Evolutionary conservation across 352 stramenopile species (phyloP), one percentile per base, ranked within the genome.

Genomic region (Phytophthora cryptogea): DNA sequence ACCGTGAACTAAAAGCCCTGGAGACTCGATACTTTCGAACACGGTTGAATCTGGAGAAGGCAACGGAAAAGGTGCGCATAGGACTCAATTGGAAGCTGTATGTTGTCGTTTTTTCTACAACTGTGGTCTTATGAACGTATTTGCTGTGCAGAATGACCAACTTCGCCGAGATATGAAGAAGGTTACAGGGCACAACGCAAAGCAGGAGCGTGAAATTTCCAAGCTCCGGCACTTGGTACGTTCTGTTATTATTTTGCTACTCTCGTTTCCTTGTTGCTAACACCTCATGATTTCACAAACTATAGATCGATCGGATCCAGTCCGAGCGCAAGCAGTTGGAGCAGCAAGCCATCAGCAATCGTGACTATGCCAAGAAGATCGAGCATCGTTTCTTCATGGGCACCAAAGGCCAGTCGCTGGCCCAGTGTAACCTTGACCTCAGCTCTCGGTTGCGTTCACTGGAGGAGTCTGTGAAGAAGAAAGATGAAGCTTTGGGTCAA

Each of bases 331-430:
- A 88, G 47, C 70, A 86, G 27, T 30, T 91, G n/a, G 82, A 95
- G 68, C 66, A 80, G 8, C 86, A 95, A 42, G 86, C 86, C n/a
- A 91, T 92, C 45, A 68, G 56, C 35, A 93, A 92, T 32, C 76
- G 86, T 28, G 83, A 92, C 62, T 95, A 94, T 46, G 86, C 82
- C 26, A 89, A 92, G 65, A 89, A 89, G 46, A 92, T 93, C 43
- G 86, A 95, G 62, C 80, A 90, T 58, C 80, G 81, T 39, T 88
- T 93, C 41, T 92, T 90, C 56, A 76, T 89, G 70, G 82, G 82
- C 28, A 76, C 82, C 2, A 90, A 91, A 11, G 75, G 48, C 1
- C 54, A 90, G 63, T 83, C 81, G 4, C 59, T 91, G 5, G 70
- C 83, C 28, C 76, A 92, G 40, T 77, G 77, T 54, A 88, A 92